Conservation (phyloP, 164 flowering plant genomes). For the Pachysandra terminalis region DNA sequence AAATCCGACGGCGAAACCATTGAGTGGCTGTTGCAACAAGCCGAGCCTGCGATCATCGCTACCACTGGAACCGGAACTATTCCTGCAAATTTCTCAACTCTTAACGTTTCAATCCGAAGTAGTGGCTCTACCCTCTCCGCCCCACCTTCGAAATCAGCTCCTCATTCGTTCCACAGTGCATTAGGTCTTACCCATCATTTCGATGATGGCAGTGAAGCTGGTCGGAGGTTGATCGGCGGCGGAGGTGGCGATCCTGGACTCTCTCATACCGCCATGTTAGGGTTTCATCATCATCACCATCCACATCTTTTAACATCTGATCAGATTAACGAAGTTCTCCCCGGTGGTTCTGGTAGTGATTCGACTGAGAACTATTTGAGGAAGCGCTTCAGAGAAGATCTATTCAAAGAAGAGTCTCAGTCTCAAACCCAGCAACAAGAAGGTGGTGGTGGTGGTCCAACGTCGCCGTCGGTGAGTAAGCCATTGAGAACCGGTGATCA, state of each 20-base stretch:
- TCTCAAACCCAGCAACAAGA: neutral
- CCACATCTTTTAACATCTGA: slow-evolving; percentile 38
- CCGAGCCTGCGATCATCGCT: slow-evolving; percentile 81
- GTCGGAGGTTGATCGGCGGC: slow-evolving; percentile 5
- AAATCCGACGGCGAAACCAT: slow-evolving; percentile 85
- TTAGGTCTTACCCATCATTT: slow-evolving; percentile 33
- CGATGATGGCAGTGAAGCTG: slow-evolving; percentile 11
- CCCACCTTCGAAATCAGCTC: slow-evolving; percentile 58
- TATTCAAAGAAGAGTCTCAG: slow-evolving; percentile 60
- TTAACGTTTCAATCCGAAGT: slow-evolving; percentile 66
- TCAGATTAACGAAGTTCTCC: slow-evolving; percentile 39
- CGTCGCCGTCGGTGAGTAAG: slow-evolving; percentile 25
- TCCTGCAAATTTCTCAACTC: slow-evolving; percentile 74
- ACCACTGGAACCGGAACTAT: slow-evolving; percentile 87
- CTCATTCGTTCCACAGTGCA: slow-evolving; percentile 54
- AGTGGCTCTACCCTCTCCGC: slow-evolving; percentile 57
- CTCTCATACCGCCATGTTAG: slow-evolving; percentile 42
- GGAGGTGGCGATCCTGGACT: slow-evolving; percentile 6
- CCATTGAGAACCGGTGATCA: neutral
- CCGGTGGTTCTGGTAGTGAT: slow-evolving; percentile 26
- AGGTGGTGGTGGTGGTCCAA: slow-evolving; percentile 10
- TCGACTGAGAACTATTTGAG: slow-evolving; percentile 40
- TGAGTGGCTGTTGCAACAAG: slow-evolving; percentile 81
- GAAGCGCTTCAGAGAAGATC: slow-evolving; percentile 67
- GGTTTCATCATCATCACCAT: slow-evolving; percentile 45